Conservation (phyloP, 1,139 yeast genomes). For the Hansenula anomala region DNA sequence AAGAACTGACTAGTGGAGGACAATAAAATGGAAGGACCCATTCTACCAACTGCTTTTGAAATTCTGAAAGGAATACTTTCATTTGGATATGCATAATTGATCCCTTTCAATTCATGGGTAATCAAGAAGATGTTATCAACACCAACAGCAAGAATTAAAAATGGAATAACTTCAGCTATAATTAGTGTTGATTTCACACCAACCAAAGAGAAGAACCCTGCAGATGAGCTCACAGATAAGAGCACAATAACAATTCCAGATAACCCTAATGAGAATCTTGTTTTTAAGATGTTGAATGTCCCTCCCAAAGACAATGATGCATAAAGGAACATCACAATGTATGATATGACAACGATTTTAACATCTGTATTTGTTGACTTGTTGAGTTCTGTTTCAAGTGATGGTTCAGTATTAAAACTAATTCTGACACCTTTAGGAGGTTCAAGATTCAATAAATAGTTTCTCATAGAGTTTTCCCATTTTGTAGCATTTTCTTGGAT, state of each 20-base stretch:
- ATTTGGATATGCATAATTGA: constrained; percentile 41
- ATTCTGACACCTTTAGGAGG: constrained; percentile 49
- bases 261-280: constrained; percentile 73
- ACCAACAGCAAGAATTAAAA: constrained; percentile 87
- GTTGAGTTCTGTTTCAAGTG: constrained; percentile 79
- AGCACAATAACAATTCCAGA: constrained; percentile 79
- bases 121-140: constrained; percentile 89
- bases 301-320: constrained; percentile 83
- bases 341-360: constrained; percentile 65
- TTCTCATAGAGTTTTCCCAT: constrained; percentile 67
- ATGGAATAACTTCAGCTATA: constrained; percentile 97
- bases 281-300: constrained; percentile 41
- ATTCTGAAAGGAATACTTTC: constrained; percentile 50
- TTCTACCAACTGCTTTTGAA: constrained; percentile 56
- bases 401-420: constrained; percentile 76
- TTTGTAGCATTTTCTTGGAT: constrained; percentile 37
- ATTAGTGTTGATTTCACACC: constrained; percentile 85
- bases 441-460: constrained; percentile 43
- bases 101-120: constrained; percentile 67
- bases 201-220: constrained; percentile 70
- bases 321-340: constrained; percentile 83
- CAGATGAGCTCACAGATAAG: constrained; percentile 73
- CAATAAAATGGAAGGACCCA: constrained; percentile 84
- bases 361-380: constrained; percentile 79
- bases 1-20: constrained; percentile 73